Conservation (phyloP, 805 yeast genomes). For the Candida fluviatilis region DNA sequence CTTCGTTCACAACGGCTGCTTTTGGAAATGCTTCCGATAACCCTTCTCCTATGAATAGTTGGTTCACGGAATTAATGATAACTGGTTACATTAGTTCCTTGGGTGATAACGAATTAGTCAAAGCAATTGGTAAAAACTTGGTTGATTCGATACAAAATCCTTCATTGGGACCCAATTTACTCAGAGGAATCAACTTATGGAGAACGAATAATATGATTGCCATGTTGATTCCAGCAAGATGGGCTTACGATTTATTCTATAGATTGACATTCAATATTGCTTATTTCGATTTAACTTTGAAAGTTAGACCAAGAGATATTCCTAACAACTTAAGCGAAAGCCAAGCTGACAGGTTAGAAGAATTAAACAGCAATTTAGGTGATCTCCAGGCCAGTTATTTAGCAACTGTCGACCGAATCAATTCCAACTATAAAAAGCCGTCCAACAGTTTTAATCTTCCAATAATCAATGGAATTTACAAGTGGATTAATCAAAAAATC, state of each 20-base stretch:
- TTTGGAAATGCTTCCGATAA: constrained; percentile 13
- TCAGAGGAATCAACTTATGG: constrained; percentile 25
- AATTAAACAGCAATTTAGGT: constrained; percentile 10
- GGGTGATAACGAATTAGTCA: constrained; percentile 30
- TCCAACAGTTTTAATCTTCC: background rate
- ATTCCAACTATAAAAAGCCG: background rate
- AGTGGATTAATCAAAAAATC: background rate
- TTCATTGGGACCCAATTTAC: constrained; percentile 7
- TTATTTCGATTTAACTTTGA: constrained; percentile 26
- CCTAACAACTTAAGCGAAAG: constrained; percentile 22
- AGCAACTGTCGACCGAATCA: background rate
- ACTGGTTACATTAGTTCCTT: constrained; percentile 34
- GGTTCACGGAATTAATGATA: constrained; percentile 32
- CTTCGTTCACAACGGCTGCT: constrained; percentile 26
- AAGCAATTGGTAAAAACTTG: constrained; percentile 4
- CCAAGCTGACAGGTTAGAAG: constrained; percentile 22
- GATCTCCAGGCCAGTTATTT: constrained; percentile 1
- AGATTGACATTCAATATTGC: constrained; percentile 28
- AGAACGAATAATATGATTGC: constrained; percentile 29
- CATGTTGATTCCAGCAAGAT: constrained; percentile 30
- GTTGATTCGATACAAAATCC: constrained; percentile 5
- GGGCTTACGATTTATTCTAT: constrained; percentile 32
- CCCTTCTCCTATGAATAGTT: constrained; percentile 11
- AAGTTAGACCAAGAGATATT: constrained; percentile 28
- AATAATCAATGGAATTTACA: background rate